Base-by-base conservation (phyloP, 352 stramenopile species). In the Pythium phragmitis region DNA sequence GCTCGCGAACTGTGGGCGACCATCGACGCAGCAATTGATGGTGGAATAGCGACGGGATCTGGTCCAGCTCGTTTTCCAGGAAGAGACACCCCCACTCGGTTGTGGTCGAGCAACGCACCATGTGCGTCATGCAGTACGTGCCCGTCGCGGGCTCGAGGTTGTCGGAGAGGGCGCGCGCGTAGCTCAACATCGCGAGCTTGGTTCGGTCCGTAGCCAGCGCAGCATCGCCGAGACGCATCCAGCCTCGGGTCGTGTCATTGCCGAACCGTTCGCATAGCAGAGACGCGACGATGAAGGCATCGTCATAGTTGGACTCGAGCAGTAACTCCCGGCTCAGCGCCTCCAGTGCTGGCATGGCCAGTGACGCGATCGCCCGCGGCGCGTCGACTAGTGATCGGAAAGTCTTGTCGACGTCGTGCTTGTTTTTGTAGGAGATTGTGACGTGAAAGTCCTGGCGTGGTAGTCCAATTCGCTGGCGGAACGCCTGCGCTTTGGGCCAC, bases 381-480 rank as follows among this genome's bases (percentile, higher is more conserved):
- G 55, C 13, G 11, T 63, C 34, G 7, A 68, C 9, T 16, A 45
- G 47, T 16, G 76, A 51, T 5, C 61, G 60, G 51, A 68, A 75
- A 19, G 63, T 79, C 53, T 89, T 89, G 63, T 85, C 69, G 23
- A 89, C 65, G 9, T 65, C 57, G 53, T 89, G 80, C 8, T 68
- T 68, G 63, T 89, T 79, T 33, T 47, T 16, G 28, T 60, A 57
- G 9, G 80, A 82, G 13, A 87, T 47, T 0, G 80, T 76, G 42
- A 89, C 57, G 52, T 89, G 80, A 54, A 86, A 89, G 36, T 78
- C 67, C 48, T 87, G 78, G 37, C 69, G 52, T 8, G 74, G 65
- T 0, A 87, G 71, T 7, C 71, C 67, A 30, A 77, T 63, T 30
- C 76, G 74, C 58, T 62, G 47, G 6, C 80, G 75, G 49, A 82